Percentiles rank a stretch among this genome's conserved stretches.
phyloP scores from a whole-genome alignment of 805 yeast species.

The Candida bentonensis region DNA sequence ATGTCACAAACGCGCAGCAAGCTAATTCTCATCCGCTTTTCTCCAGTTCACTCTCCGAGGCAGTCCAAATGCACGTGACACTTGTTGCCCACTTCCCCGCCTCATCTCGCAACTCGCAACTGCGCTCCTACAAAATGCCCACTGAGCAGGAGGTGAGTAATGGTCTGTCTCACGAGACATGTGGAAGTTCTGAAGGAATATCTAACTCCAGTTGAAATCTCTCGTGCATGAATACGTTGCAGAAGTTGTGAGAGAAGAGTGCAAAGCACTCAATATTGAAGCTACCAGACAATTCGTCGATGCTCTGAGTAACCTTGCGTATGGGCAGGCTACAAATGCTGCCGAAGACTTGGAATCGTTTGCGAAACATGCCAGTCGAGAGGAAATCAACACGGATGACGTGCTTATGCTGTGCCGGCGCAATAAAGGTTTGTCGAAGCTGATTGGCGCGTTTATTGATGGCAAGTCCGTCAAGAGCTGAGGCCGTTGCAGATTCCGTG shows the following conservation, averaged over 20 bases:
- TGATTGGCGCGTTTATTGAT: slow-evolving; percentile 14
- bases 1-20: too few species aligned
- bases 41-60: too few species aligned
- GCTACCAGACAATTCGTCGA: slow-evolving; percentile 21
- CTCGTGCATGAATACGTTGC: slow-evolving; percentile 20
- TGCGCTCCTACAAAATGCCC: too few species aligned
- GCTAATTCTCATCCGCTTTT: too few species aligned
- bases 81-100: too few species aligned
- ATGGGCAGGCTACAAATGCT: slow-evolving; percentile 15
- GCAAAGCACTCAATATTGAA: slow-evolving; percentile 10
- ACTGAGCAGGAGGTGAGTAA: too few species aligned
- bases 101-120: too few species aligned
- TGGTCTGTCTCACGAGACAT: too few species aligned
- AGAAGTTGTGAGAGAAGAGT: slow-evolving; percentile 18
- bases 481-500: too few species aligned
- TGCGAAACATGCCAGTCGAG: slow-evolving; percentile 21
- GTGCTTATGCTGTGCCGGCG: slow-evolving; percentile 19
- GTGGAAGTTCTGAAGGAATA: too few species aligned
- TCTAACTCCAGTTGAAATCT: slow-evolving; percentile 12
- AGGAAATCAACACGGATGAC: slow-evolving; percentile 16
- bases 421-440: slow-evolving; percentile 15
- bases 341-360: slow-evolving; percentile 19
- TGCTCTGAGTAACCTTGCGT: slow-evolving; percentile 20
- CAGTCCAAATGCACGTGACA: too few species aligned
- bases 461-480: too few species aligned